Evolutionary conservation across 139 green algal species (phyloP).

Genomic region (Micromonas commoda): DNA sequence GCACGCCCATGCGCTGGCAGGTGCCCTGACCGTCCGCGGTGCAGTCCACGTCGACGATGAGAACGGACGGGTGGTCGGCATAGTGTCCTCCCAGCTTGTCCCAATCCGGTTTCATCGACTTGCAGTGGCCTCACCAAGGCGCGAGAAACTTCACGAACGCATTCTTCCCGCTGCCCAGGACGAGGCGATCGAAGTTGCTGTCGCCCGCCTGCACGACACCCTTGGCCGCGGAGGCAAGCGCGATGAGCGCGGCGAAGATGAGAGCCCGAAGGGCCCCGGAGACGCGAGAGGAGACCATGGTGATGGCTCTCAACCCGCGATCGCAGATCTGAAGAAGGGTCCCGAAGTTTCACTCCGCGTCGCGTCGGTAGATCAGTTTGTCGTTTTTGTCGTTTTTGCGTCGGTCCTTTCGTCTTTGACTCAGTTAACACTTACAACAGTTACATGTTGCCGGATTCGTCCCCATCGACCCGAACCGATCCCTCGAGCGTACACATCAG

Average conservation of each 20-base stretch:
- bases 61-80: conserved; percentile 8
- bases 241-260: conserved; percentile 1
- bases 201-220: conserved; percentile 18
- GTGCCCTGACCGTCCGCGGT: conserved; percentile 27
- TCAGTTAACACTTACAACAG: too few species aligned
- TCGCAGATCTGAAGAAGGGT: not conserved
- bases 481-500: too few species aligned
- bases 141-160: conserved; percentile 37
- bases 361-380: too few species aligned
- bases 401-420: too few species aligned
- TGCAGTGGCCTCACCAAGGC: conserved; percentile 41
- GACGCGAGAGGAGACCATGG: not conserved
- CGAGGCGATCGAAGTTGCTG: conserved; percentile 33
- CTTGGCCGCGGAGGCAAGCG: conserved; percentile 8
- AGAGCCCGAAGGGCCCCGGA: not conserved
- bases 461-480: too few species aligned
- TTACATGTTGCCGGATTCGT: too few species aligned
- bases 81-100: conserved; percentile 33
- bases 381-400: too few species aligned
- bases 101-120: conserved; percentile 40
- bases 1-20: conserved; percentile 34
- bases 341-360: not conserved
- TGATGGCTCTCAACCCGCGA: not conserved
- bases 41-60: conserved; percentile 41
- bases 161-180: conserved; percentile 28